Evolutionary conservation across 352 stramenopile species (phyloP).

Genomic region (Phytopythium kandeliae): DNA sequence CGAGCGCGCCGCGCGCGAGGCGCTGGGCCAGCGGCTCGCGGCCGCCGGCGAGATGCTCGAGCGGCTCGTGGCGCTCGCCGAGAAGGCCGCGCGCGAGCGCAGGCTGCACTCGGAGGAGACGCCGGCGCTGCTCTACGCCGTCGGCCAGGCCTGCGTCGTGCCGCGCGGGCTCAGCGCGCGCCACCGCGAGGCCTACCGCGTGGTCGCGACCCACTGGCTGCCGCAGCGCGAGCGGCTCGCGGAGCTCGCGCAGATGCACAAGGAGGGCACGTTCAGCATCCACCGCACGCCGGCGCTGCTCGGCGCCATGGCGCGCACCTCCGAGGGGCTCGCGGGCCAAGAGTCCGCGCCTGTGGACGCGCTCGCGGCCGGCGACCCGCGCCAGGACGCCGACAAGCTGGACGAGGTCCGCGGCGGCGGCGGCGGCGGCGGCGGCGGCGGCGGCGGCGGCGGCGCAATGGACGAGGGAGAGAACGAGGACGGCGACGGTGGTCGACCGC

Average conservation of each 20-base stretch:
- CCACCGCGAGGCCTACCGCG: constrained; percentile 54
- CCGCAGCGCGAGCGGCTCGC: constrained; percentile 40
- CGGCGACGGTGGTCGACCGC: constrained; percentile 40
- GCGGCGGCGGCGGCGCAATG: too few relatives aligned
- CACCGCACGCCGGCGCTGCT: constrained; percentile 64
- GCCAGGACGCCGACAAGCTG: constrained; percentile 39
- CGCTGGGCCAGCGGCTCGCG: constrained; percentile 33
- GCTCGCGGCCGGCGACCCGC: constrained; percentile 18
- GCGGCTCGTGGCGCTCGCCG: constrained; percentile 40
- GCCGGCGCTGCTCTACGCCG: constrained; percentile 46
- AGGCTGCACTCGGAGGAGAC: constrained; percentile 69
- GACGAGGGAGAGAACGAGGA: too few relatives aligned
- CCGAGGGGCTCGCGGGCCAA: constrained; percentile 49
- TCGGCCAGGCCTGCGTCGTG: constrained; percentile 60
- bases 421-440: constrained; percentile 28
- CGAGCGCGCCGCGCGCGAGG: constrained; percentile 33
- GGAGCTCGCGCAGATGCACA: constrained; percentile 72
- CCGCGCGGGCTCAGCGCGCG: constrained; percentile 34
- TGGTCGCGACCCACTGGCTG: constrained; percentile 59
- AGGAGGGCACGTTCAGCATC: constrained; percentile 72
- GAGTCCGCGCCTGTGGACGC: constrained; percentile 20
- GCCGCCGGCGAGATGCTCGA: constrained; percentile 41
- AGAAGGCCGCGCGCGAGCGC: constrained; percentile 68
- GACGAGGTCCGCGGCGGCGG: constrained; percentile 54
- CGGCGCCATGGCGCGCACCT: constrained; percentile 60